Conservation (phyloP, 129 eudicot genomes). For the Silybum marianum region DNA sequence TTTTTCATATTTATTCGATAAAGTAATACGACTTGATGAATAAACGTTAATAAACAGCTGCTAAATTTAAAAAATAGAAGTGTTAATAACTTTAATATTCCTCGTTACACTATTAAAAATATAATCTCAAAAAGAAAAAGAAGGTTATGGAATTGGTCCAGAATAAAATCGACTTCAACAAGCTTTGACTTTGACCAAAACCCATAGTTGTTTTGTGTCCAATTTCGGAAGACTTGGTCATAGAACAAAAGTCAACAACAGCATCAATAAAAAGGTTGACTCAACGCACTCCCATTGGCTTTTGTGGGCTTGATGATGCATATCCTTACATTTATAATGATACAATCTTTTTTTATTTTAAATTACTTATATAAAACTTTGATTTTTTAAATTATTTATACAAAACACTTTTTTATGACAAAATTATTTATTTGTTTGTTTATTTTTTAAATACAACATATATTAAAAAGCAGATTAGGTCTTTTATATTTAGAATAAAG, state of each 20-base stretch:
- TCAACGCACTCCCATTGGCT: slow-evolving; percentile 22
- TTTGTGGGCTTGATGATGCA: slow-evolving; percentile 29
- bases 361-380: no score
- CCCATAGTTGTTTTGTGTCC: slow-evolving; percentile 23
- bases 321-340: not conserved
- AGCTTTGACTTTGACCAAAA: slow-evolving; percentile 29
- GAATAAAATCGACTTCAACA: slow-evolving; percentile 22
- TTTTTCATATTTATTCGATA: no score
- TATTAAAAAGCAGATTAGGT: not conserved
- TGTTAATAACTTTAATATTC: no score
- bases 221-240: slow-evolving; percentile 28
- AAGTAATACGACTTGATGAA: no score
- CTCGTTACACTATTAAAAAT: no score
- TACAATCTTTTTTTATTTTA: not conserved
- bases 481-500: no score
- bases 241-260: slow-evolving; percentile 31
- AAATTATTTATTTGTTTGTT: not conserved
- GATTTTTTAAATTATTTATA: no score
- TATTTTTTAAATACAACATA: not conserved
- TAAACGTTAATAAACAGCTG: no score
- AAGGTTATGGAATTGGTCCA: slow-evolving; percentile 39
- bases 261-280: slow-evolving; percentile 27
- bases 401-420: not conserved
- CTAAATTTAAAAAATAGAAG: no score
- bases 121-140: not conserved